Conservation (phyloP, 2,329 filamentous ascomycete species). For the Talaromyces funiculosus region DNA sequence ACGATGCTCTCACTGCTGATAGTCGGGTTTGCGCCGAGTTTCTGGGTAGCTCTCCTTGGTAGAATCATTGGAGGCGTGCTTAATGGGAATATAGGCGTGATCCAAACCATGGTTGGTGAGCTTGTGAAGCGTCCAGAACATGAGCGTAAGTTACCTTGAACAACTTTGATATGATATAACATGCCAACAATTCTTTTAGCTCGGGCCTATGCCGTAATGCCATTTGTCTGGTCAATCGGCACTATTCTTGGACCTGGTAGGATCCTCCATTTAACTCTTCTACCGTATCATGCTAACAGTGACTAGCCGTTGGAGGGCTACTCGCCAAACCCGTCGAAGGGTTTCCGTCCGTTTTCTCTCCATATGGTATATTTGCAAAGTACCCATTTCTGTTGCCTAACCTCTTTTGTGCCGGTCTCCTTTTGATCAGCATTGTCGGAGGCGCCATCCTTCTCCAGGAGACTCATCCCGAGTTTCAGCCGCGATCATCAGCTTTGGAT, state of each 20-base stretch:
- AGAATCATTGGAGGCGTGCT: conserved; percentile 72
- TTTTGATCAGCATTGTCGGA: conserved; percentile 71
- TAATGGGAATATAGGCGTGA: conserved; percentile 87
- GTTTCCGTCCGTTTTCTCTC: conserved; percentile 66
- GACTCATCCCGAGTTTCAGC: conserved; percentile 78
- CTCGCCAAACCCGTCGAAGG: conserved; percentile 72
- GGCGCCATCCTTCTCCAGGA: conserved; percentile 81
- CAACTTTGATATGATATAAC: background rate
- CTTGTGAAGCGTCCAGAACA: conserved; percentile 76
- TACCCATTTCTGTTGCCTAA: conserved; percentile 91
- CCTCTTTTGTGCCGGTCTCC: conserved; percentile 69
- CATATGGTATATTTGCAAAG: conserved; percentile 62
- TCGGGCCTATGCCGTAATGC: conserved; percentile 84
- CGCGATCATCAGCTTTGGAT: conserved; percentile 35
- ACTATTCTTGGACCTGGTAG: conserved; percentile 72
- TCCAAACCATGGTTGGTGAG: conserved; percentile 90
- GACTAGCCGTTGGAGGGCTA: conserved; percentile 68
- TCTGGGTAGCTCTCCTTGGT: conserved; percentile 75
- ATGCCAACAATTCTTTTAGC: conserved; percentile 44
- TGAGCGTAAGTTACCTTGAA: conserved; percentile 59
- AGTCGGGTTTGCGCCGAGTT: conserved; percentile 75
- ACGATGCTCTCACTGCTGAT: conserved; percentile 78
- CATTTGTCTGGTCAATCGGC: conserved; percentile 87
- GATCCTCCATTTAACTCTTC: background rate
- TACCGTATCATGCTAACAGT: conserved; percentile 14